Evolutionary conservation across 1,284 basidiomycete genomes (phyloP), one percentile per base, ranked within the genome.

Genomic region (Austropuccinia psidii): DNA sequence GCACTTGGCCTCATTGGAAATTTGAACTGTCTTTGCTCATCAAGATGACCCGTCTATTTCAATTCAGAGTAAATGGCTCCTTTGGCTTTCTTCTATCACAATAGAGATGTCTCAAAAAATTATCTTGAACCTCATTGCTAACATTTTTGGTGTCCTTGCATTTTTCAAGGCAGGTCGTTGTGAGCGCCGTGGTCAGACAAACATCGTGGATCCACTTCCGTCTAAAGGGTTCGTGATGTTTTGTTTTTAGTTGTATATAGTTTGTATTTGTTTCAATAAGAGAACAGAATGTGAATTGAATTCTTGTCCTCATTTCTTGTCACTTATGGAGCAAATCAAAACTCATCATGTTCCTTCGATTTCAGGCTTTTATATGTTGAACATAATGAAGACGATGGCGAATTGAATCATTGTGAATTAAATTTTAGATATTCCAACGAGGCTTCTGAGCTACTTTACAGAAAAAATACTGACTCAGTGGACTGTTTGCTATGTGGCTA

Each of bases 311-410:
- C 72, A 11, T 45, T n/a, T n/a, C n/a, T 45, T n/a, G 41, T 45
- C 41, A n/a, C 11, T 11, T n/a, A n/a, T 11, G 11, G n/a, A 45
- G 41, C n/a, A 3, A 43, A 33, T 27, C 19, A 43, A 9, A 29
- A 27, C 11, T 43, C 31, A 60, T 17, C n/a, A n/a, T n/a, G n/a
- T n/a, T n/a, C 7, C 8, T 68, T 73, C 35, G 57, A 66, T 27
- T 33, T 74, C 39, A 66, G 70, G 17, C 65, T 55, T 6, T 33
- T 54, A 17, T 62, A 58, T 54, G 31, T 47, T 24, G 57, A 43
- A 24, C 72, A 77, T 73, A 47, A 54, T 76, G 50, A 67, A 33
- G 76, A 79, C 24, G 78, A 79, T 33, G 79, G 79, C 58, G 77
- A 76, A 6, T 66, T 80, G n/a, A 64, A 78, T 29, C 79, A 80